A percentile compares a stretch with the other conserved stretches of the same genome.
Conservation (phyloP, 139 green algal species). For the Pycnococcus provasolii region DNA sequence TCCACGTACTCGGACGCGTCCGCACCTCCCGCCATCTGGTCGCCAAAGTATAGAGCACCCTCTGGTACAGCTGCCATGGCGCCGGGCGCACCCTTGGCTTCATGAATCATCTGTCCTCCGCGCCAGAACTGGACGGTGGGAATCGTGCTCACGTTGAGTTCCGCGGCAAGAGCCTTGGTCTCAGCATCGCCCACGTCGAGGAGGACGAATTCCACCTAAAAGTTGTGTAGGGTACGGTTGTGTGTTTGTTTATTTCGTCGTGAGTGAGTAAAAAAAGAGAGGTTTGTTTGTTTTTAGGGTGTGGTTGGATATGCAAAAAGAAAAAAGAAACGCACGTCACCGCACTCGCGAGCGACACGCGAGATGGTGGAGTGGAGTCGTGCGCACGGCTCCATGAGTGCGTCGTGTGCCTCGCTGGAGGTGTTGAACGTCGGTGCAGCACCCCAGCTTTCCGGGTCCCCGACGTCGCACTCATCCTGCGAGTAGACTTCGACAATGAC, state of each 20-base stretch:
- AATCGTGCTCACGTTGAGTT: too few species aligned
- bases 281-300: too few species aligned
- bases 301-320: too few species aligned
- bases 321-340: slow-evolving; percentile 21
- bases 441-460: neutral
- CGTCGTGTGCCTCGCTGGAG: neutral
- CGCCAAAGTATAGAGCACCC: slow-evolving; percentile 28
- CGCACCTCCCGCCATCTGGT: slow-evolving; percentile 8
- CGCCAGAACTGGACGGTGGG: too few species aligned
- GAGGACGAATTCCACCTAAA: too few species aligned
- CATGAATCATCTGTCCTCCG: too few species aligned
- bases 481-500: slow-evolving; percentile 23
- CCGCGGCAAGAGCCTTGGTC: too few species aligned
- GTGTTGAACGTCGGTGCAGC: neutral
- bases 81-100: neutral
- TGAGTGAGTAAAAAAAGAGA: too few species aligned
- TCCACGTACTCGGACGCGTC: slow-evolving; percentile 17
- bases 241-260: too few species aligned
- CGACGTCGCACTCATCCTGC: slow-evolving; percentile 17
- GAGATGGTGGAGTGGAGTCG: slow-evolving; percentile 18
- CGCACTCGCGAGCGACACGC: slow-evolving; percentile 20
- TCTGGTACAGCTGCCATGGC: slow-evolving; percentile 7
- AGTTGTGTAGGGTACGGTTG: too few species aligned
- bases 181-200: too few species aligned
- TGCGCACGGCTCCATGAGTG: slow-evolving; percentile 9